Base-by-base conservation (phyloP, 2,329 filamentous ascomycete genomes). In the Macroventuria anomochaeta region DNA sequence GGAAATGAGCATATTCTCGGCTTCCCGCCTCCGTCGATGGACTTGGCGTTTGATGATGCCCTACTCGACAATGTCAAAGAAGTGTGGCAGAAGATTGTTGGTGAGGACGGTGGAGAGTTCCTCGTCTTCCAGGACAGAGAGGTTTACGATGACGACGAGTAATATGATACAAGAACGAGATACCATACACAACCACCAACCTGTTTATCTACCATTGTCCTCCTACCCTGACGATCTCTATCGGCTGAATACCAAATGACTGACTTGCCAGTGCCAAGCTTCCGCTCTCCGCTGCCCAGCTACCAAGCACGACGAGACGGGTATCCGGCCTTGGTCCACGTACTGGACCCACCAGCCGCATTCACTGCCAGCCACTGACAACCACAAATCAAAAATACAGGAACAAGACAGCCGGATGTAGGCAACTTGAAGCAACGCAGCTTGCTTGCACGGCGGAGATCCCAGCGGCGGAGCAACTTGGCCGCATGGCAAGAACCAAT, bases 91-190 rank as follows among this genome's bases (percentile, higher is more conserved):
- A 76, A 79, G 41, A 80, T 92, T 3, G 78, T 84, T 61, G 83
- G 81, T 8, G 75, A 77, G 1, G 80, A 81, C 4, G 77, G 72
- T 1, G 77, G 77, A 15, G 75, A 83, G 37, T 97, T 95, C 65
- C 87, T 97, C 83, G 79, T 83, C 17, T 96, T 96, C 71, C 83
- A 88, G 41, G 89, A 95, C 55, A 83, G 91, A 20, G 87, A 92
- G 68, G 83, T 83, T 26, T 85, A 89, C 49, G 81, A 84, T 48
- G 72, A 79, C 41, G 83, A 82, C 58, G 77, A 84, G 18, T 69
- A 39, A 57, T 32, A 31, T 8, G 28, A 23, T 37, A 37, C 6
- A 29, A 50, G 18, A 29, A 39, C 13, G 36, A 40, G 46, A 48
- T 20, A 26, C 12, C 28, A 40, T 34, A 8, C 21, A 33, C 29